Evolutionary conservation across 768 basidiomycete genomes (phyloP), one percentile per base, ranked within the genome.

Genomic region (Macrolepiota fuliginosa): DNA sequence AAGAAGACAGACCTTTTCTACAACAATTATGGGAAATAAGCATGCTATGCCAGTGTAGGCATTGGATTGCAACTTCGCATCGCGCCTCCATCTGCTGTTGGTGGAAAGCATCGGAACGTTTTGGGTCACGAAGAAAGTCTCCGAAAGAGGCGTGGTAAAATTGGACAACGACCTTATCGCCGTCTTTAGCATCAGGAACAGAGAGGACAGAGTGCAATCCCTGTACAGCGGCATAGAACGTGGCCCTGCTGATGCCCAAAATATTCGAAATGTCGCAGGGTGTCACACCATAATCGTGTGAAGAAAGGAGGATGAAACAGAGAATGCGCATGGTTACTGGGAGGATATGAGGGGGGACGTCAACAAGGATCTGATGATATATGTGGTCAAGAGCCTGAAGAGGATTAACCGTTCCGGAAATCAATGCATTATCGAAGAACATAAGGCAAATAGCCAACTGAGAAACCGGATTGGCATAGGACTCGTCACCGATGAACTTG

Each of bases 71-170:
- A 42, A 42, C n/a, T 42, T 42, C 40, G 17, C 40, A 5, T 42
- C 17, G 40, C 4, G 40, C 40, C 15, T 42, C n/a, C 17, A 42
- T n/a, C 40, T 42, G 6, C 1, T n/a, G 40, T 4, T 42, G 40
- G 15, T 42, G 15, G 15, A 42, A 17, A n/a, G 40, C 17, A 17
- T n/a, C 17, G 2, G 40, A 42, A 47, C 54, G 11, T n/a, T 32
- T 56, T 62, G 54, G 25, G 49, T 59, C 58, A n/a, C 17, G 50
- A n/a, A 59, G 3, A 17, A 52, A 59, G 11, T 59, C 56, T n/a
- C 36, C 15, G 35, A 59, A 59, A 9, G 58, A 59, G 6, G 58
- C 58, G 10, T 59, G 58, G 37, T 52, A 42, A 36, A 51, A 59
- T 25, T 22, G 22, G 46, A 49, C 22, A n/a, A 9, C 6, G 15